Percentiles rank a stretch among this genome's conserved stretches.
Conservation (phyloP, 768 basidiomycete genomes). For the Auriculariales sp. region DNA sequence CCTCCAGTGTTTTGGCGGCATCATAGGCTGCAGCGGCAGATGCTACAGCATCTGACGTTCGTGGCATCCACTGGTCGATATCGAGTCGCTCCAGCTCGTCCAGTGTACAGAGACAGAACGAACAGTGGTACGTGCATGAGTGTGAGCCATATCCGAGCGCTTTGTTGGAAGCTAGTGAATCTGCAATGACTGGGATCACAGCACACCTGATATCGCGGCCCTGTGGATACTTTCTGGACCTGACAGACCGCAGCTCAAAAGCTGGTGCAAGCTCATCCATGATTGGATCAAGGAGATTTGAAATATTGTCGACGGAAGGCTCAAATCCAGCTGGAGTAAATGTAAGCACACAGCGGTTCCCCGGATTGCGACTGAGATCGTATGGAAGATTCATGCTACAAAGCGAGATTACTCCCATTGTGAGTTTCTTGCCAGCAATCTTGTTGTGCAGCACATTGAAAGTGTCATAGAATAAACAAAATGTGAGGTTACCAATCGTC, state of each 20-base stretch:
- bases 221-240: slow-evolving; percentile 20
- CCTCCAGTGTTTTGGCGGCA: not conserved
- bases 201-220: too few species aligned
- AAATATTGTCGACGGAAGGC: slow-evolving; percentile 19
- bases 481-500: slow-evolving; percentile 4
- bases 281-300: slow-evolving; percentile 24
- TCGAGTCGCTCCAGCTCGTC: slow-evolving; percentile 4
- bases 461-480: slow-evolving; percentile 19
- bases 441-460: slow-evolving; percentile 22
- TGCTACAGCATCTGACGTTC: not conserved
- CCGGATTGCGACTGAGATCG: slow-evolving; percentile 18
- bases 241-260: slow-evolving; percentile 18
- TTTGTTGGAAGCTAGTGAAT: not conserved
- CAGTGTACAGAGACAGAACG: not conserved
- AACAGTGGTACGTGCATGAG: not conserved
- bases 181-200: not conserved
- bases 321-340: slow-evolving; percentile 27
- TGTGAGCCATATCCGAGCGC: not conserved
- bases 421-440: slow-evolving; percentile 14
- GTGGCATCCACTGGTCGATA: slow-evolving; percentile 1
- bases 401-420: slow-evolving; percentile 17
- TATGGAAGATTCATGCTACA: slow-evolving; percentile 23
- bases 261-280: too few species aligned
- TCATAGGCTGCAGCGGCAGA: not conserved
- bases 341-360: slow-evolving; percentile 28